A percentile compares a stretch with the other conserved stretches of the same genome.
Conservation (phyloP, 2,329 filamentous ascomycete genomes). For the Pseudogymnoascus sp. region DNA sequence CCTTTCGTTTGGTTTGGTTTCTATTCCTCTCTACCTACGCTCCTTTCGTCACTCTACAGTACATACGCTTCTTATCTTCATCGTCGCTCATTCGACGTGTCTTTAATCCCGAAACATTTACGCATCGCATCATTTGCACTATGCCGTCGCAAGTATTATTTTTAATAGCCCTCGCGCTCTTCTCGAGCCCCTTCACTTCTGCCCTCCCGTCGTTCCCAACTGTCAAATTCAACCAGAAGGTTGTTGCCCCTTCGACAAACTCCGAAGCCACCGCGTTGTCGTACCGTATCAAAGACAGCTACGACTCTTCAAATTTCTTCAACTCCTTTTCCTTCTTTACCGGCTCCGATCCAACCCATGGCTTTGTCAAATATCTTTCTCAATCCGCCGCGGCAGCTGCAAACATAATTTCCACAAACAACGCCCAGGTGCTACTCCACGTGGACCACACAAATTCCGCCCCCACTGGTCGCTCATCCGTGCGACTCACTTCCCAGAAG, state of each 20-base stretch:
- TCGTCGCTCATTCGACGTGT: not conserved
- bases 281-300: conserved; percentile 37
- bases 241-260: not conserved
- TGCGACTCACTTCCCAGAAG: conserved; percentile 59
- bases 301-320: conserved; percentile 38
- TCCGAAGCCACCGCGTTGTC: conserved; percentile 14
- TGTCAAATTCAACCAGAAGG: not conserved
- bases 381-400: conserved; percentile 43
- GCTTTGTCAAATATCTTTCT: conserved; percentile 56
- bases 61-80: not conserved
- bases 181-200: not conserved
- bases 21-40: not conserved
- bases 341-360: conserved; percentile 53
- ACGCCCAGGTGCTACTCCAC: conserved; percentile 57
- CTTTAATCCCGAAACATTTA: not conserved
- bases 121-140: not conserved
- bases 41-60: not conserved
- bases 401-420: conserved; percentile 50
- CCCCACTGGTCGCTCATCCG: conserved; percentile 48
- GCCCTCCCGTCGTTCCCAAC: not conserved
- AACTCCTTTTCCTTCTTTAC: conserved; percentile 44
- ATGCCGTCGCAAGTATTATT: not conserved
- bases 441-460: conserved; percentile 55
- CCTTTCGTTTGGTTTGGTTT: conserved; percentile 4
- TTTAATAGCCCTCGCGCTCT: not conserved